A percentile compares a stretch with the other conserved stretches of the same genome.
Conservation (phyloP, 495 filamentous ascomycete genomes). For the Wilcoxina mikolae region DNA sequence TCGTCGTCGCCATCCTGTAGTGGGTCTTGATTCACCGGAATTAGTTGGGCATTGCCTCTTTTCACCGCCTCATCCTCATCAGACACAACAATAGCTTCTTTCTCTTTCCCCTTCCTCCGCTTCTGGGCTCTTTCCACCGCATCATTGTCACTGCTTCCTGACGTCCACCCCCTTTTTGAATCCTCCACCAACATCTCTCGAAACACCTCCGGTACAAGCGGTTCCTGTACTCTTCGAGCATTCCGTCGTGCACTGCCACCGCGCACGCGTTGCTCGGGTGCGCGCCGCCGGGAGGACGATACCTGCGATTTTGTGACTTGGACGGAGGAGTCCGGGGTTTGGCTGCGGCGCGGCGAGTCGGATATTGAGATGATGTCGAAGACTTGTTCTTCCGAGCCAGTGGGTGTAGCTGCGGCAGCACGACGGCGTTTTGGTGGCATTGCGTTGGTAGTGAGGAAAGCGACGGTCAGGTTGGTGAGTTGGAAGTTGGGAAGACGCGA, state of each 20-base stretch:
- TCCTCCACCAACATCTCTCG: constrained; percentile 54
- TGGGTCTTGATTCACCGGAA: too few relatives aligned
- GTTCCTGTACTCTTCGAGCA: neutral
- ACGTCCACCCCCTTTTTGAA: constrained; percentile 31
- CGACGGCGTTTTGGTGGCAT: constrained; percentile 24
- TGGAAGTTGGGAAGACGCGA: constrained; percentile 13
- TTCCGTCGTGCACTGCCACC: neutral
- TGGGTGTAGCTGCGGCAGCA: neutral
- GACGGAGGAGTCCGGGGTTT: neutral
- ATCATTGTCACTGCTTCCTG: constrained; percentile 18
- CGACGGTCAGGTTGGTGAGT: neutral
- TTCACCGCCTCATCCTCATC: neutral
- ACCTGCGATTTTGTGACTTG: neutral
- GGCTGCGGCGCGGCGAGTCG: neutral
- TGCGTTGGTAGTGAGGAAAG: neutral
- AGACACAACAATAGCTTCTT: neutral
- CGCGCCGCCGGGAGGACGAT: neutral
- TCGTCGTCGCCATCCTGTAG: neutral
- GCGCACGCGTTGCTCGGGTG: neutral
- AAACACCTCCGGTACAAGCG: constrained; percentile 39
- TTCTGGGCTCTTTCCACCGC: constrained; percentile 28
- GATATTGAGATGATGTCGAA: neutral
- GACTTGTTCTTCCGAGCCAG: constrained; percentile 3
- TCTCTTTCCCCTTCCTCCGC: constrained; percentile 10
- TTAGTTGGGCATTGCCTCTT: too few relatives aligned